phyloP scores from a whole-genome alignment of 2,329 filamentous ascomycete genomes.

The Coniochaeta sp. region DNA sequence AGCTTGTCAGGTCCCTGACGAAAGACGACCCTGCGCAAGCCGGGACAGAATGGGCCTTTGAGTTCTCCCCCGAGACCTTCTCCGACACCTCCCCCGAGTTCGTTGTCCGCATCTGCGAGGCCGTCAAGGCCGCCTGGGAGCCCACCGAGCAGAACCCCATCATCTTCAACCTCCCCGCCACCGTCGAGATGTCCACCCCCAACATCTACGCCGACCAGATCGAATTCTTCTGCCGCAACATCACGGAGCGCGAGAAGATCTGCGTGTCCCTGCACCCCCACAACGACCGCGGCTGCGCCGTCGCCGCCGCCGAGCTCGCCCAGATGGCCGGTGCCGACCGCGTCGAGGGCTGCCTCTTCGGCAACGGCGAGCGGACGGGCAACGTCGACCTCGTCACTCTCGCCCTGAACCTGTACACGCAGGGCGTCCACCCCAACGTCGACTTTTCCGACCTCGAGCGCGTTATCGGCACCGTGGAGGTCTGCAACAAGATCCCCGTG shows the following conservation, averaged over 20 bases:
- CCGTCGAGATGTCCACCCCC: constrained; percentile 88
- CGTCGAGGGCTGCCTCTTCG: constrained; percentile 85
- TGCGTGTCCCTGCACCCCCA: constrained; percentile 88
- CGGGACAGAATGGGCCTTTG: constrained; percentile 65
- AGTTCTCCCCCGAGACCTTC: constrained; percentile 84
- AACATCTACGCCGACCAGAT: constrained; percentile 96
- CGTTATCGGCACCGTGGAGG: constrained; percentile 84
- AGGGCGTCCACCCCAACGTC: constrained; percentile 79
- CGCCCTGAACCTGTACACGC: constrained; percentile 89
- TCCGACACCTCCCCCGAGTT: constrained; percentile 85
- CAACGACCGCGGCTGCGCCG: constrained; percentile 75
- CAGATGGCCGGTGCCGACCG: constrained; percentile 95
- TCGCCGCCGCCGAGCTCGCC: constrained; percentile 86
- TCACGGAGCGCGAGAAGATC: constrained; percentile 78
- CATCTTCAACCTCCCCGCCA: constrained; percentile 95
- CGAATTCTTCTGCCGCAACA: constrained; percentile 86
- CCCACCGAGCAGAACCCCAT: constrained; percentile 65
- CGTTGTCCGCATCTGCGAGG: constrained; percentile 76
- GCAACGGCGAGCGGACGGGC: constrained; percentile 91
- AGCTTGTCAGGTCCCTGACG: constrained; percentile 80
- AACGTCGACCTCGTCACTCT: constrained; percentile 94
- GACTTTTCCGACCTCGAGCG: constrained; percentile 86
- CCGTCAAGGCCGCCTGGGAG: constrained; percentile 90
- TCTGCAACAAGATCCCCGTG: constrained; percentile 90
- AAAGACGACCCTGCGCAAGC: constrained; percentile 61